Percentiles rank a stretch among this genome's conserved stretches.
Evolutionary conservation across 805 yeast species (phyloP).

Genomic region (Torulaspora microellipsoides): DNA sequence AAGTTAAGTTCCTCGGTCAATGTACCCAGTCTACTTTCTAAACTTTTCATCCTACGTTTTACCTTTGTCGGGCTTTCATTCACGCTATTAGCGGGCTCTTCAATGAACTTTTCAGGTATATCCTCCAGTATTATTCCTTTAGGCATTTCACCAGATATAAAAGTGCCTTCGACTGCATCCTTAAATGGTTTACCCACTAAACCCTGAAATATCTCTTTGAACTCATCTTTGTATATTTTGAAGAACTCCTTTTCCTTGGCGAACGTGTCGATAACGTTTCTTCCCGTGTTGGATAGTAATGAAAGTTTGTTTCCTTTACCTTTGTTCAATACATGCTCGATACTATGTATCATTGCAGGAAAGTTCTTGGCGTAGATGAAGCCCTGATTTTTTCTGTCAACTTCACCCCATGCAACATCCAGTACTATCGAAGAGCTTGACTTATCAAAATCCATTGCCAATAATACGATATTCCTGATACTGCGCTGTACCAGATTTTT

Average conservation of each 20-base stretch:
- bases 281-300: constrained; percentile 28
- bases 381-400: constrained; percentile 22
- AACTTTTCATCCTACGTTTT: constrained; percentile 3
- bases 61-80: constrained; percentile 5
- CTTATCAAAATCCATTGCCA: constrained; percentile 13
- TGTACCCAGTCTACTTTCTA: constrained; percentile 14
- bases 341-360: constrained; percentile 19
- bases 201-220: constrained; percentile 30
- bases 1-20: constrained; percentile 17
- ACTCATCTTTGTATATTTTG: constrained; percentile 34
- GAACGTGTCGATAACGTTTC: constrained; percentile 27
- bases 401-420: constrained; percentile 24
- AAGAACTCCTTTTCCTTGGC: constrained; percentile 28
- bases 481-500: background rate
- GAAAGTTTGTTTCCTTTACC: constrained; percentile 11
- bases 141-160: constrained; percentile 9
- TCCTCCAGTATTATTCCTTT: constrained; percentile 5
- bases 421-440: constrained; percentile 15
- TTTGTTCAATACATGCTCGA: constrained; percentile 16
- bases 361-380: constrained; percentile 31
- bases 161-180: constrained; percentile 23
- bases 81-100: constrained; percentile 1
- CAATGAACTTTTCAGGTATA: background rate
- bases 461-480: no score
- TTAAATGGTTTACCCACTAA: constrained; percentile 33